Conservation (phyloP, 2,329 filamentous ascomycete genomes). For the Pseudogymnoascus sp. region DNA sequence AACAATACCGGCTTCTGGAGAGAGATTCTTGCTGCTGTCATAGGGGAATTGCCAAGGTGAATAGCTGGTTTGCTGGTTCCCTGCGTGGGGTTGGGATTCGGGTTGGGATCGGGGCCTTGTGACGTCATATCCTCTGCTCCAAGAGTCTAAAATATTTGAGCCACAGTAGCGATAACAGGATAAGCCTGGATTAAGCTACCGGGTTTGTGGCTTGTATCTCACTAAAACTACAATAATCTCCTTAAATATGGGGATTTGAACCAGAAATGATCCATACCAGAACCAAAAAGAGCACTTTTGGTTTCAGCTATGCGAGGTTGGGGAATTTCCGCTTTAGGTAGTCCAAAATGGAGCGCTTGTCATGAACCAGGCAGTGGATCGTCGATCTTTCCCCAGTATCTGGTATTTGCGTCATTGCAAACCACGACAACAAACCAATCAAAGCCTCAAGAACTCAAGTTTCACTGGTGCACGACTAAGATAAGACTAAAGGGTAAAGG, state of each 20-base stretch:
- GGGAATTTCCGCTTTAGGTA: neutral
- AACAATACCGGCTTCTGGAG: neutral
- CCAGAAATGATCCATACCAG: neutral
- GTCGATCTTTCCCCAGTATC: slow-evolving; percentile 1
- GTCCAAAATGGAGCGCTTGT: neutral
- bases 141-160: neutral
- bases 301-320: slow-evolving; percentile 1
- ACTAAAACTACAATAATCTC: neutral
- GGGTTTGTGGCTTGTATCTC: neutral
- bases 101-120: neutral
- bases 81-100: neutral
- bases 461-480: neutral
- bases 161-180: neutral
- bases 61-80: neutral
- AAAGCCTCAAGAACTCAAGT: neutral
- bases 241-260: neutral
- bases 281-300: neutral
- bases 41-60: slow-evolving; percentile 1
- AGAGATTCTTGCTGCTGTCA: neutral
- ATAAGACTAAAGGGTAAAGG: neutral
- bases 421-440: neutral
- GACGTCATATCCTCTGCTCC: neutral
- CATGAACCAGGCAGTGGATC: neutral
- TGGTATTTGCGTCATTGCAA: slow-evolving; percentile 1
- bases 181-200: neutral